These are phyloP conservation scores for Cutaneotrichosporon mucoides DNA, from an alignment of 1,284 basidiomycete species.

Conservation along the genomic window DNA sequence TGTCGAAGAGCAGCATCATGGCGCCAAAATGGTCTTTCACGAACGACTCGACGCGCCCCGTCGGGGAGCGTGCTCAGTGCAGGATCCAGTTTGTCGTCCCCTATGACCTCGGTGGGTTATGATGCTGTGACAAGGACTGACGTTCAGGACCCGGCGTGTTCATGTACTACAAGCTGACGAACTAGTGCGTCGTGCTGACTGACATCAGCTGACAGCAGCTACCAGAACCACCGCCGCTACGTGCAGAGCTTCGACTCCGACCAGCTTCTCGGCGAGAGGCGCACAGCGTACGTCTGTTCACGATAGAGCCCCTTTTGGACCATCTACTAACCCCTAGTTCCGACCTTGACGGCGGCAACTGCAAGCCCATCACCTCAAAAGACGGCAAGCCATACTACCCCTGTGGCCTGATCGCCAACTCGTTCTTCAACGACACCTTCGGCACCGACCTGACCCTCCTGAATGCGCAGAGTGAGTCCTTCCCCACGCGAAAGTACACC, in stretches of 20 bases:
- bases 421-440: constrained; percentile 93
- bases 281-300: constrained; percentile 26
- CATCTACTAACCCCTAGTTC: background rate
- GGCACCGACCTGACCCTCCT: constrained; percentile 57
- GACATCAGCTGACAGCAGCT: constrained; percentile 48
- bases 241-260: constrained; percentile 83
- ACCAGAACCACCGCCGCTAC: constrained; percentile 97
- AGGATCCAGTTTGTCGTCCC: constrained; percentile 77
- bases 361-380: constrained; percentile 73
- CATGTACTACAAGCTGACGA: constrained; percentile 94
- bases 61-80: constrained; percentile 60
- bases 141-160: constrained; percentile 63
- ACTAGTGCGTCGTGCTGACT: constrained; percentile 55
- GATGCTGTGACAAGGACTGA: background rate
- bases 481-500: too few species aligned
- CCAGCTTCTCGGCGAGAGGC: constrained; percentile 73
- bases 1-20: constrained; percentile 53
- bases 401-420: constrained; percentile 97
- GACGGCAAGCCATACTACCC: constrained; percentile 71
- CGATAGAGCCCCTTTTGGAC: too few species aligned
- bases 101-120: constrained; percentile 57
- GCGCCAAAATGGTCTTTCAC: constrained; percentile 66
- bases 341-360: constrained; percentile 69
- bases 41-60: constrained; percentile 49
- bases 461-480: constrained; percentile 51